Percentiles rank a stretch among this genome's conserved stretches.
Evolutionary conservation across 2,329 filamentous ascomycete genomes (phyloP).

Genomic region (Fusarium subglutinans): DNA sequence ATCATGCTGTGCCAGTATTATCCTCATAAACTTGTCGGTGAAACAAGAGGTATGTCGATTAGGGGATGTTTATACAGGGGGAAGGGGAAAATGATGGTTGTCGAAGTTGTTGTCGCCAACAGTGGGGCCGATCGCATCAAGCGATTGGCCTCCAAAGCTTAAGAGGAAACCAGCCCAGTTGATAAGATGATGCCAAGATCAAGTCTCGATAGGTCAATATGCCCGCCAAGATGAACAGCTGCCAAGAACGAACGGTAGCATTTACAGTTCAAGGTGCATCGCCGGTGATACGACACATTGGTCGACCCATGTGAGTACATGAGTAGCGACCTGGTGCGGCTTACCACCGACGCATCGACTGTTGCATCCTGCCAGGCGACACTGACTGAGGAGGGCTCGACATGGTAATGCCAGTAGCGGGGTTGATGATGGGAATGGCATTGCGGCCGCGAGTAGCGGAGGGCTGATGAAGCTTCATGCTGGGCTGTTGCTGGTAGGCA

Average conservation of each 20-base stretch:
- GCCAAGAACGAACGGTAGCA: conserved; percentile 52
- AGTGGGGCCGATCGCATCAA: conserved; percentile 41
- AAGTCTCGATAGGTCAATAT: conserved; percentile 50
- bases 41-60: conserved; percentile 55
- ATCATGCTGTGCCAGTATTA: conserved; percentile 52
- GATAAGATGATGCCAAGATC: conserved; percentile 54
- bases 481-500: conserved; percentile 71
- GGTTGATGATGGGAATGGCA: conserved; percentile 97
- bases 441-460: conserved; percentile 89
- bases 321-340: conserved; percentile 31
- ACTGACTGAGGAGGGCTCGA: conserved; percentile 84
- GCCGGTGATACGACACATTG: conserved; percentile 48
- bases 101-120: conserved; percentile 44
- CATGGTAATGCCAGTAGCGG: conserved; percentile 86
- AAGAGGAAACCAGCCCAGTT: conserved; percentile 52
- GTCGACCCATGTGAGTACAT: conserved; percentile 48
- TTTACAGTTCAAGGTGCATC: conserved; percentile 50
- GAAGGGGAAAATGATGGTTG: conserved; percentile 27
- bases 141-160: conserved; percentile 41
- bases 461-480: conserved; percentile 89
- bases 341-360: conserved; percentile 66
- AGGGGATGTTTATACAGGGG: conserved; percentile 60
- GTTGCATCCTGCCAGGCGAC: conserved; percentile 70
- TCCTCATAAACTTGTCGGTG: conserved; percentile 48
- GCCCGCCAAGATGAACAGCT: conserved; percentile 62